Percentiles rank a stretch among this genome's conserved stretches.
Conservation (phyloP, 148 eudicot genomes). For the Camellia japonica region DNA sequence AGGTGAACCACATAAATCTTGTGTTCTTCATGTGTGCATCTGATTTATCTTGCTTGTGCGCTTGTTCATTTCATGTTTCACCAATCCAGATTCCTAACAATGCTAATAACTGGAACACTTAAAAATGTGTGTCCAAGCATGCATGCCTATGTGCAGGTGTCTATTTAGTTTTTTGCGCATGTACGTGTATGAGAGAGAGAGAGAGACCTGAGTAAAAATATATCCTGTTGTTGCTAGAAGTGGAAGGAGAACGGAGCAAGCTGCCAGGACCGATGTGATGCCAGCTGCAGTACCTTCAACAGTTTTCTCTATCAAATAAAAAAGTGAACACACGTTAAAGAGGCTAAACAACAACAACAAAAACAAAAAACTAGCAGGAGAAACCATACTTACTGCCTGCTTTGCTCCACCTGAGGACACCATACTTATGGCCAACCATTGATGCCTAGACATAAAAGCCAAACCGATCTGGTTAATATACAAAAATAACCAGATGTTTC, state of each 20-base stretch:
- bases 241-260: conserved; percentile 82
- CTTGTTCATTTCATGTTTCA: too few relatives aligned
- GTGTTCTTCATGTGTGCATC: too few relatives aligned
- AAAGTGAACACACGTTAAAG: not conserved
- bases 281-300: conserved; percentile 99
- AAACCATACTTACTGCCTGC: conserved; percentile 68
- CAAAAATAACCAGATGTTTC: not conserved
- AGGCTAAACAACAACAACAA: not conserved
- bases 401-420: conserved; percentile 93
- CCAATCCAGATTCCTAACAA: too few relatives aligned
- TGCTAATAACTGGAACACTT: not conserved
- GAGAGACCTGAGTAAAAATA: conserved; percentile 60
- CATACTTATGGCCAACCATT: conserved; percentile 95
- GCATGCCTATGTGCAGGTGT: not conserved
- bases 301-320: conserved; percentile 66
- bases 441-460: conserved; percentile 62
- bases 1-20: too few relatives aligned
- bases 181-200: conserved; percentile 21
- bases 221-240: conserved; percentile 78
- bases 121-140: not conserved
- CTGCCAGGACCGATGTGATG: conserved; percentile 83
- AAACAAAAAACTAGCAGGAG: not conserved
- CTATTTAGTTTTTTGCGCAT: not conserved
- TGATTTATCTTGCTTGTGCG: too few relatives aligned
- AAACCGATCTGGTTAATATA: not conserved